phyloP scores from a whole-genome alignment of 306 rosid genomes.

The Lathyrus oleraceus region DNA sequence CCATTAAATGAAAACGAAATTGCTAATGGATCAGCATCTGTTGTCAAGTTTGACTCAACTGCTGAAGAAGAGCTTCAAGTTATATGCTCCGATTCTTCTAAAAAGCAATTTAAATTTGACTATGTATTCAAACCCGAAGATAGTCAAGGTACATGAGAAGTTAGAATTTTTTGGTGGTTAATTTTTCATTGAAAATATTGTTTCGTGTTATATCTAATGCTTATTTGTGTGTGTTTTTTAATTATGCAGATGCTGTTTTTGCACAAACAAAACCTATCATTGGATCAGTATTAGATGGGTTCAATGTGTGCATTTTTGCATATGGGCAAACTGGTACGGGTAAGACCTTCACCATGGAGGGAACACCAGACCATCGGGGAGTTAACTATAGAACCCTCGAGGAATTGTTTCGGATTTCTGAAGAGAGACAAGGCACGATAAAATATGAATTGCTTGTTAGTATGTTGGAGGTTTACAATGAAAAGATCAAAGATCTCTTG shows the following conservation, averaged over 20 bases:
- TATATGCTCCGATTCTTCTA: constrained; percentile 77
- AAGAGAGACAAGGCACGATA: constrained; percentile 62
- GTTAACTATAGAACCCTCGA: constrained; percentile 88
- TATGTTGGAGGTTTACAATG: constrained; percentile 96
- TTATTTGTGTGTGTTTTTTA: constrained; percentile 15
- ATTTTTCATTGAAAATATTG: background rate
- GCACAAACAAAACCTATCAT: constrained; percentile 75
- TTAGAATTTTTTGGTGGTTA: constrained; percentile 6
- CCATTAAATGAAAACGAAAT: constrained; percentile 67
- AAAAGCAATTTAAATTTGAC: constrained; percentile 86
- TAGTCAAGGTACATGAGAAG: constrained; percentile 64
- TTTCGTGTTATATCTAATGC: background rate
- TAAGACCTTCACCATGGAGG: constrained; percentile 95
- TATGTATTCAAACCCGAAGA: constrained; percentile 75
- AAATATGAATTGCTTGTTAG: constrained; percentile 76
- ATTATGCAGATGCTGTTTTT: constrained; percentile 70
- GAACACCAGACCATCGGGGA: constrained; percentile 79
- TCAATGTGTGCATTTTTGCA: constrained; percentile 88
- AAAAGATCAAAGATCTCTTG: constrained; percentile 87
- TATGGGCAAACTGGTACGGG: constrained; percentile 98
- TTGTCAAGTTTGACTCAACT: constrained; percentile 69
- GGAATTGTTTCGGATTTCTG: constrained; percentile 67
- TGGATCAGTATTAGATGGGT: constrained; percentile 90
- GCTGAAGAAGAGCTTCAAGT: constrained; percentile 77
- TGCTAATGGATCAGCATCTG: constrained; percentile 48